These are phyloP conservation scores for Dactylellina leptospora DNA, from an alignment of 2,329 filamentous ascomycete species.

Conservation along the genomic window DNA sequence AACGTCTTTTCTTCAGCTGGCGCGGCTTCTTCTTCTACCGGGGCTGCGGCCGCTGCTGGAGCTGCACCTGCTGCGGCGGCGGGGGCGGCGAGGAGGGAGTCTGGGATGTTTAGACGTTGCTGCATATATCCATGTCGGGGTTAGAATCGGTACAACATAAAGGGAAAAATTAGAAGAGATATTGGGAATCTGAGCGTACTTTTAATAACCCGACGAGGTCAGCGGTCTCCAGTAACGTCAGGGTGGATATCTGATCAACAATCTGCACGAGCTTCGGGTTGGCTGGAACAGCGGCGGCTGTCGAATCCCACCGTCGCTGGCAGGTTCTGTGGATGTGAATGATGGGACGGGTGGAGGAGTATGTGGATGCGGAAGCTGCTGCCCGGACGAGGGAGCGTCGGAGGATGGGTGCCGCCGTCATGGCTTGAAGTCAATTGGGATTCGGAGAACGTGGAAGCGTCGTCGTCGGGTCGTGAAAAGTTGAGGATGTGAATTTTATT, in stretches of 20 bases:
- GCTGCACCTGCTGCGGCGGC: slow-evolving; percentile 73
- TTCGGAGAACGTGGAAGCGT: not conserved
- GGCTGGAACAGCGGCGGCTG: slow-evolving; percentile 68
- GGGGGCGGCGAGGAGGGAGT: slow-evolving; percentile 85
- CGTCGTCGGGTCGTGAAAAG: not conserved
- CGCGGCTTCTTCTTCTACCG: slow-evolving; percentile 82
- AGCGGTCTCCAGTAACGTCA: slow-evolving; percentile 96
- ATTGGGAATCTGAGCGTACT: slow-evolving; percentile 65
- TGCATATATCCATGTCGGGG: slow-evolving; percentile 60
- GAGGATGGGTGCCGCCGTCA: slow-evolving; percentile 46
- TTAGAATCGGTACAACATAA: not conserved
- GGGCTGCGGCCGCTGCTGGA: slow-evolving; percentile 68
- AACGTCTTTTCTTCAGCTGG: slow-evolving; percentile 92
- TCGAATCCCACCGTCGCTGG: slow-evolving; percentile 74
- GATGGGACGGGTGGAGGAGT: slow-evolving; percentile 19
- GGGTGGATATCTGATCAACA: slow-evolving; percentile 97
- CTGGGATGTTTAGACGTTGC: slow-evolving; percentile 95
- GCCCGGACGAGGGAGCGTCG: slow-evolving; percentile 46
- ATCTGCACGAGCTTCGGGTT: slow-evolving; percentile 95
- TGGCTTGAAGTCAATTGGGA: slow-evolving; percentile 17
- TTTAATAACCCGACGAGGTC: slow-evolving; percentile 94
- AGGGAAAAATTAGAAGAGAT: not conserved
- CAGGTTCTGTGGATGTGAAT: slow-evolving; percentile 37
- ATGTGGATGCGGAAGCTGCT: slow-evolving; percentile 16
- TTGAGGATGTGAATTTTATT: not conserved